Conservation (phyloP, 768 basidiomycete species). For the Kwoniella pini region DNA sequence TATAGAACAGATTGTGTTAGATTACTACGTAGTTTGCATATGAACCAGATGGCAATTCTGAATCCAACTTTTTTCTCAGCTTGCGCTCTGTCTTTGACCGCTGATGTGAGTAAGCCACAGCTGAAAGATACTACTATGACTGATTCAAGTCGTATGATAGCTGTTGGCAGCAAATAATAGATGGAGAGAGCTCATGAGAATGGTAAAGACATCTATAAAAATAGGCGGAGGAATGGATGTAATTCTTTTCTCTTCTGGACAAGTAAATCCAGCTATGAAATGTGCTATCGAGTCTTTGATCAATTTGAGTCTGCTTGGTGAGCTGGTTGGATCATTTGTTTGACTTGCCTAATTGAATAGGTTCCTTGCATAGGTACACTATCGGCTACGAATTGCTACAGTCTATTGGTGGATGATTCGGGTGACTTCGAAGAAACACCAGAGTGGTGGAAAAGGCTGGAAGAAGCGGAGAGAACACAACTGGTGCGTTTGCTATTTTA, state of each 20-base stretch:
- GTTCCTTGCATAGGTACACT: not conserved
- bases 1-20: slow-evolving; percentile 2
- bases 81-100: slow-evolving; percentile 3
- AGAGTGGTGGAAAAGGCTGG: not conserved
- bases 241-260: not conserved
- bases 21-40: not conserved
- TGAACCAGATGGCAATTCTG: not conserved
- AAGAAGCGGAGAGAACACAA: not conserved
- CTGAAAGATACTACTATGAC: not conserved
- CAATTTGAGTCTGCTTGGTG: not conserved
- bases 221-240: not conserved
- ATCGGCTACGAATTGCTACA: not conserved
- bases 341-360: no score
- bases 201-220: not conserved
- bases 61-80: slow-evolving; percentile 22
- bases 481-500: not conserved
- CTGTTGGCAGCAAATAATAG: not conserved
- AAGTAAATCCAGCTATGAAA: slow-evolving; percentile 2
- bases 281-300: slow-evolving; percentile 3
- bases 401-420: not conserved
- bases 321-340: not conserved
- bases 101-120: slow-evolving; percentile 19
- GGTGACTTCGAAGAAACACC: not conserved
- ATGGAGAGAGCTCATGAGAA: slow-evolving; percentile 4
- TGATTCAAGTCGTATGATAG: not conserved